A percentile compares a stretch with the other conserved stretches of the same genome.
These are phyloP conservation scores for Verticillium nubilum DNA, from an alignment of 2,329 filamentous ascomycete species.

Conservation along the genomic window DNA sequence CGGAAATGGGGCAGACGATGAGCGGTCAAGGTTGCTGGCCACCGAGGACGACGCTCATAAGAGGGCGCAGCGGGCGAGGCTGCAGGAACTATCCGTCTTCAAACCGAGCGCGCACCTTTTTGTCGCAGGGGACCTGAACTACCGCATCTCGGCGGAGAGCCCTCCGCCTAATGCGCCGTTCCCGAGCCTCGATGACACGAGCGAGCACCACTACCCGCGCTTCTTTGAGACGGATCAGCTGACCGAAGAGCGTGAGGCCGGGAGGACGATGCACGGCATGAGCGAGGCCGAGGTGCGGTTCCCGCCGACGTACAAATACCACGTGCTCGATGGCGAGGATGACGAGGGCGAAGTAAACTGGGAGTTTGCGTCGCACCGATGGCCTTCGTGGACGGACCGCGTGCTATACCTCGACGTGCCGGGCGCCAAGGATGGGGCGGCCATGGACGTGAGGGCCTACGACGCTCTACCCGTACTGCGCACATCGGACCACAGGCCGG, in stretches of 20 bases:
- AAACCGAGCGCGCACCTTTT: constrained; percentile 72
- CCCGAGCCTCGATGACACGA: constrained; percentile 53
- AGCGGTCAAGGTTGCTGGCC: constrained; percentile 23
- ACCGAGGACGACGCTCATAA: constrained; percentile 28
- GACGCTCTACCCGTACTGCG: constrained; percentile 69
- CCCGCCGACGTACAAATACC: constrained; percentile 92
- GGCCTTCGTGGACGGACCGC: constrained; percentile 91
- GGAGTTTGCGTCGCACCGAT: constrained; percentile 76
- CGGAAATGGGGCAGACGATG: constrained; percentile 17
- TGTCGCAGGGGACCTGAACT: constrained; percentile 89
- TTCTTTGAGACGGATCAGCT: constrained; percentile 78
- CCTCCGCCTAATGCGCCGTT: constrained; percentile 58
- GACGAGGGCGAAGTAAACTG: constrained; percentile 44
- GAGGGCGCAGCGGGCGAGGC: constrained; percentile 31
- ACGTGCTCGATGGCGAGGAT: constrained; percentile 29
- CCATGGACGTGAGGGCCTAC: constrained; percentile 59
- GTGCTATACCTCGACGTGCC: constrained; percentile 70
- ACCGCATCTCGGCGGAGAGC: constrained; percentile 68
- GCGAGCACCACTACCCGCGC: constrained; percentile 55
- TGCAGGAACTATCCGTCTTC: constrained; percentile 64
- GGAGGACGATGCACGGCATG: constrained; percentile 72
- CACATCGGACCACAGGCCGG: constrained; percentile 85
- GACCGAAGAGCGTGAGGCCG: constrained; percentile 60
- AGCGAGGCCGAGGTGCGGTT: constrained; percentile 70
- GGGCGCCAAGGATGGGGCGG: constrained; percentile 21